Evolutionary conservation across 108 stramenopile species (phyloP).

Genomic region (Skeletonema grethae): DNA sequence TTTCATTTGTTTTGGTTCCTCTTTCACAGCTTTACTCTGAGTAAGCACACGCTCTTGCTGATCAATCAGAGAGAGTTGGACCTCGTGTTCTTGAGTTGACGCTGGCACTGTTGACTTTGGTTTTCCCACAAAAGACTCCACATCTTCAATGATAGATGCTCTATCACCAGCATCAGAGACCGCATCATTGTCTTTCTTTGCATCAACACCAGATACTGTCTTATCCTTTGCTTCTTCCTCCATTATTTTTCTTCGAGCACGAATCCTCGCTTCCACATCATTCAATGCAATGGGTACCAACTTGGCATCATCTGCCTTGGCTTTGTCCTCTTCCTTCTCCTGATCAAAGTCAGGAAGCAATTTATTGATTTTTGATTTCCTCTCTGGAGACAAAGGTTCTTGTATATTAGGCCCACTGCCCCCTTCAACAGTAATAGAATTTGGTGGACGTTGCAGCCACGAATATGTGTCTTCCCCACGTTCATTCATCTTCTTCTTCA

Average conservation of each 20-base stretch:
- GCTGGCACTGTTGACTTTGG: not conserved
- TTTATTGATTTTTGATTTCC: constrained; percentile 23
- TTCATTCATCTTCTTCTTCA: constrained; percentile 5
- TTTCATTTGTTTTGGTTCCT: not conserved
- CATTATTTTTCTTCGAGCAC: constrained; percentile 24
- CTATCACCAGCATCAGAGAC: not conserved
- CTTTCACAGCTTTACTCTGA: not conserved
- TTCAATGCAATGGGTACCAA: constrained; percentile 22
- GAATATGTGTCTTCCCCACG: constrained; percentile 17
- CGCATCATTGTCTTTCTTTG: not conserved
- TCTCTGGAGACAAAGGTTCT: constrained; percentile 5
- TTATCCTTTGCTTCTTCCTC: constrained; percentile 15
- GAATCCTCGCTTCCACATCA: constrained; percentile 46
- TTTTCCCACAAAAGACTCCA: constrained; percentile 10
- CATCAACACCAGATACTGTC: not conserved
- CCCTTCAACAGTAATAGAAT: constrained; percentile 44
- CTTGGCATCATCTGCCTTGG: constrained; percentile 19
- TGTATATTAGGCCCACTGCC: constrained; percentile 5
- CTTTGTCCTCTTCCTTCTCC: constrained; percentile 29
- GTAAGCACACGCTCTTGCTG: not conserved
- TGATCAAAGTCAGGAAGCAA: constrained; percentile 25
- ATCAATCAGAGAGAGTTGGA: not conserved
- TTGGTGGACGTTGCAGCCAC: constrained; percentile 42
- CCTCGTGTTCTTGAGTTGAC: constrained; percentile 1
- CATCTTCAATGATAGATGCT: constrained; percentile 8